Percentiles rank a stretch among this genome's conserved stretches.
Evolutionary conservation across 106 monocot genomes (phyloP).

Genomic region (Dioscorea alata): DNA sequence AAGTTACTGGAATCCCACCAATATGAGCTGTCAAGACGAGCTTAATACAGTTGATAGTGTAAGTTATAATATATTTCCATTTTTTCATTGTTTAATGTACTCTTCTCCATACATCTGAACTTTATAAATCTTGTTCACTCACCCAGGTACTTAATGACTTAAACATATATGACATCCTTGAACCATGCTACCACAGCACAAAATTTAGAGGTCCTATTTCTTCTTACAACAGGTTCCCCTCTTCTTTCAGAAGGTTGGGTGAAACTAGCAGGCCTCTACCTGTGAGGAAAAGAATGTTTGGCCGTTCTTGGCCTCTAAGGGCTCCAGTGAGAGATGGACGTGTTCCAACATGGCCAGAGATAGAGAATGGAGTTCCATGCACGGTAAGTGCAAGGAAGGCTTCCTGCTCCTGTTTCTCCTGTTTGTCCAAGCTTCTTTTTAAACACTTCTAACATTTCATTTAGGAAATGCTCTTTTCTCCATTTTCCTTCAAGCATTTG

Average conservation of each 20-base stretch:
- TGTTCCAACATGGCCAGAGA: slow-evolving; percentile 89
- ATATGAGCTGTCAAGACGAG: slow-evolving; percentile 18
- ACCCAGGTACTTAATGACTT: slow-evolving; percentile 44
- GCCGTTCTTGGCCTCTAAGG: slow-evolving; percentile 88
- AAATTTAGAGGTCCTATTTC: slow-evolving; percentile 27
- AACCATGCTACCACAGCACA: slow-evolving; percentile 79
- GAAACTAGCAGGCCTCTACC: slow-evolving; percentile 56
- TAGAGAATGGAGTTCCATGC: slow-evolving; percentile 59
- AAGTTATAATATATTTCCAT: slow-evolving; percentile 10
- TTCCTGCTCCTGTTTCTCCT: neutral
- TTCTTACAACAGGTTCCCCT: slow-evolving; percentile 36
- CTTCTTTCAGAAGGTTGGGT: slow-evolving; percentile 73
- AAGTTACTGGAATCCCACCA: slow-evolving; percentile 80
- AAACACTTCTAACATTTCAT: too few relatives aligned
- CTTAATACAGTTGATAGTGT: slow-evolving; percentile 60
- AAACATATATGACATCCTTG: slow-evolving; percentile 88
- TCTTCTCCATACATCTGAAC: neutral
- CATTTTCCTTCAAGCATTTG: too few relatives aligned
- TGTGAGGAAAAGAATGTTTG: slow-evolving; percentile 88
- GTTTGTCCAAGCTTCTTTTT: too few relatives aligned
- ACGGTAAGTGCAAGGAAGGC: slow-evolving; percentile 29
- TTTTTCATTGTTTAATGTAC: neutral
- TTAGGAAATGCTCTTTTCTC: too few relatives aligned
- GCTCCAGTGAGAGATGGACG: slow-evolving; percentile 80
- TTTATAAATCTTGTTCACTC: neutral